Percentiles rank a stretch among this genome's conserved stretches.
Evolutionary conservation across 2,329 filamentous ascomycete genomes (phyloP).

Genomic region (Aspergillus puulaauensis): DNA sequence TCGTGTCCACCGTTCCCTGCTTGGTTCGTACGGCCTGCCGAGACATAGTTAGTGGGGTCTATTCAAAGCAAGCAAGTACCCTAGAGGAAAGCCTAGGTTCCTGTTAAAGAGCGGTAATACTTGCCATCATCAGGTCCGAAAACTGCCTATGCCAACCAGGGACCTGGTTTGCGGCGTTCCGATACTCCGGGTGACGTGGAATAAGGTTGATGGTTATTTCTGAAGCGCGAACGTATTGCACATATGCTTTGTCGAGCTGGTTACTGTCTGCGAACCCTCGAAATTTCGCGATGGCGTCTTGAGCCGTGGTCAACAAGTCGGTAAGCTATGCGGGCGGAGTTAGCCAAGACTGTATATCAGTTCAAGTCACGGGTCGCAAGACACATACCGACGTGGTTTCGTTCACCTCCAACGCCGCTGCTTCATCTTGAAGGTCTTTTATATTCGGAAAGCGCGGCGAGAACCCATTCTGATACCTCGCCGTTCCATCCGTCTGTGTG

Average conservation of each 20-base stretch:
- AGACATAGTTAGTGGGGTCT: slow-evolving; percentile 10
- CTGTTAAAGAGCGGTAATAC: neutral
- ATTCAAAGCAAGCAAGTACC: neutral
- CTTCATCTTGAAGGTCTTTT: slow-evolving; percentile 42
- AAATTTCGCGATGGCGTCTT: slow-evolving; percentile 36
- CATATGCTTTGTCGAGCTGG: slow-evolving; percentile 69
- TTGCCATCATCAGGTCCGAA: slow-evolving; percentile 49
- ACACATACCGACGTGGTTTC: slow-evolving; percentile 33
- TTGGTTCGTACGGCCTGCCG: slow-evolving; percentile 40
- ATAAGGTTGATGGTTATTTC: slow-evolving; percentile 76
- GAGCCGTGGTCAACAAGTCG: slow-evolving; percentile 34
- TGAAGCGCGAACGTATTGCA: slow-evolving; percentile 79
- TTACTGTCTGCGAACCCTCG: slow-evolving; percentile 31
- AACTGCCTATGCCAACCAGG: slow-evolving; percentile 52
- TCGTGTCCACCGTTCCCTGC: slow-evolving; percentile 42
- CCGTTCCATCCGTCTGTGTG: slow-evolving; percentile 23
- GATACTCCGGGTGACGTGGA: slow-evolving; percentile 73
- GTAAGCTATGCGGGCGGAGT: slow-evolving; percentile 29
- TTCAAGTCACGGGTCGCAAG: neutral
- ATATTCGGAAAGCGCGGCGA: slow-evolving; percentile 38
- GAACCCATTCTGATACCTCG: slow-evolving; percentile 25
- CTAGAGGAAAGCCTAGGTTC: neutral
- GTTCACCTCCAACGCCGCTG: slow-evolving; percentile 32
- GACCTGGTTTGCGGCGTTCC: slow-evolving; percentile 59
- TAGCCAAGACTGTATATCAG: slow-evolving; percentile 11